phyloP scores from a whole-genome alignment of 305 asterid species.

The Fraxinus nigra region DNA sequence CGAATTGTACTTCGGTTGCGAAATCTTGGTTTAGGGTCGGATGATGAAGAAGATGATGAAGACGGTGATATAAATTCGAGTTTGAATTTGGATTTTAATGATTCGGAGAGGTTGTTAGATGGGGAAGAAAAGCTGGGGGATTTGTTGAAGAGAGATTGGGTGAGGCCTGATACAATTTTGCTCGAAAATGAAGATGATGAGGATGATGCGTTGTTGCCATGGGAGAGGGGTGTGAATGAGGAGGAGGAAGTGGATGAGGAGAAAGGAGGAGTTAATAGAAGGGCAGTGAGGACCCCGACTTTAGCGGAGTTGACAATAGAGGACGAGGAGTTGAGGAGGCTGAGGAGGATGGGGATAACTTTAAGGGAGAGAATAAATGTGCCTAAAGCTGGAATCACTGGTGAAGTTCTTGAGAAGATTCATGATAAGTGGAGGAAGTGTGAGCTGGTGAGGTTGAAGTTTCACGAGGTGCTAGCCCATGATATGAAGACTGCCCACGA shows the following conservation, averaged over 20 bases:
- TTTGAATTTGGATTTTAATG: slow-evolving; percentile 20
- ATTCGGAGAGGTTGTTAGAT: slow-evolving; percentile 22
- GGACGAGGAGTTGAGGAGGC: slow-evolving; percentile 87
- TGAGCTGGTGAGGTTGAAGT: slow-evolving; percentile 91
- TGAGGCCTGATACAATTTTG: slow-evolving; percentile 79
- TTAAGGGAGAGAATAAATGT: slow-evolving; percentile 73
- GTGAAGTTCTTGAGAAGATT: not conserved
- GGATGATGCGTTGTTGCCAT: slow-evolving; percentile 57
- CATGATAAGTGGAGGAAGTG: slow-evolving; percentile 79
- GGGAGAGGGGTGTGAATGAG: slow-evolving; percentile 68
- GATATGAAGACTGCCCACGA: slow-evolving; percentile 96
- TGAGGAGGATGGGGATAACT: slow-evolving; percentile 84
- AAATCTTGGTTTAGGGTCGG: slow-evolving; percentile 72
- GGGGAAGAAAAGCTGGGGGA: slow-evolving; percentile 79
- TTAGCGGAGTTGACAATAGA: slow-evolving; percentile 87
- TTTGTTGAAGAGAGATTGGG: slow-evolving; percentile 93
- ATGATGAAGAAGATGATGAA: slow-evolving; percentile 41
- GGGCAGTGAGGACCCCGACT: slow-evolving; percentile 66
- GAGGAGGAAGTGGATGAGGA: slow-evolving; percentile 31
- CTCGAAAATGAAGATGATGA: slow-evolving; percentile 53
- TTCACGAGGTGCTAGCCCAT: slow-evolving; percentile 89
- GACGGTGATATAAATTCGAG: slow-evolving; percentile 33
- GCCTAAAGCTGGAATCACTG: not conserved
- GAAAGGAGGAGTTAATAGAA: slow-evolving; percentile 40
- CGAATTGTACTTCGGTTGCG: slow-evolving; percentile 85